A percentile compares a stretch with the other conserved stretches of the same genome.
These are phyloP conservation scores for Phaeodactylum tricornutum DNA, from an alignment of 108 stramenopile genomes.

Conservation along the genomic window DNA sequence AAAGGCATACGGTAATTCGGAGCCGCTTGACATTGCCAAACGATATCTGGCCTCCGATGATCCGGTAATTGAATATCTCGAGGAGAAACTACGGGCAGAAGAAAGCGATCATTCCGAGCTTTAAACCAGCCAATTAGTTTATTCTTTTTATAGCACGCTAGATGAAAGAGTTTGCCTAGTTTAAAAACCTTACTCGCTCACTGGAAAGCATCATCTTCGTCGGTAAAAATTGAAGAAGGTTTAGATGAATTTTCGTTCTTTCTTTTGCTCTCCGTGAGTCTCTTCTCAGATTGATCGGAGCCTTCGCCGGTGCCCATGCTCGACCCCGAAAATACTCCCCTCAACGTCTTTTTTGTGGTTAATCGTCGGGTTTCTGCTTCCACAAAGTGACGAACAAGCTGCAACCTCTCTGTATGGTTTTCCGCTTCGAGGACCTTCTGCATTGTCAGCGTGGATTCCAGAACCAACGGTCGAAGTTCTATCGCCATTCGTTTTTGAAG, in stretches of 20 bases:
- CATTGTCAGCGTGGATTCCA: constrained; percentile 74
- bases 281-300: background rate
- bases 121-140: background rate
- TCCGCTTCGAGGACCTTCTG: constrained; percentile 74
- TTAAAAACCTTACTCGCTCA: constrained; percentile 12
- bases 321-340: constrained; percentile 42
- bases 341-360: constrained; percentile 53
- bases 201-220: constrained; percentile 50
- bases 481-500: constrained; percentile 67
- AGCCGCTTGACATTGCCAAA: background rate
- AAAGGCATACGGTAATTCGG: background rate
- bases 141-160: background rate
- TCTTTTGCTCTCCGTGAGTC: constrained; percentile 1
- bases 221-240: constrained; percentile 25
- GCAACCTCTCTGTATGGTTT: constrained; percentile 48
- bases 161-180: too few relatives aligned
- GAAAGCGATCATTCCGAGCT: background rate
- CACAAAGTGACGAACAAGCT: constrained; percentile 54
- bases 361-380: constrained; percentile 64
- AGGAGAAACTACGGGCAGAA: background rate
- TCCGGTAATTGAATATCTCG: background rate
- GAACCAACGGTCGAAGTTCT: constrained; percentile 55
- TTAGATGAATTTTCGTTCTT: constrained; percentile 5
- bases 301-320: background rate
- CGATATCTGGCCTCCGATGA: background rate